A percentile compares a stretch with the other conserved stretches of the same genome.
Conservation (phyloP, 1,284 basidiomycete genomes). For the Golubevia pallescens region DNA sequence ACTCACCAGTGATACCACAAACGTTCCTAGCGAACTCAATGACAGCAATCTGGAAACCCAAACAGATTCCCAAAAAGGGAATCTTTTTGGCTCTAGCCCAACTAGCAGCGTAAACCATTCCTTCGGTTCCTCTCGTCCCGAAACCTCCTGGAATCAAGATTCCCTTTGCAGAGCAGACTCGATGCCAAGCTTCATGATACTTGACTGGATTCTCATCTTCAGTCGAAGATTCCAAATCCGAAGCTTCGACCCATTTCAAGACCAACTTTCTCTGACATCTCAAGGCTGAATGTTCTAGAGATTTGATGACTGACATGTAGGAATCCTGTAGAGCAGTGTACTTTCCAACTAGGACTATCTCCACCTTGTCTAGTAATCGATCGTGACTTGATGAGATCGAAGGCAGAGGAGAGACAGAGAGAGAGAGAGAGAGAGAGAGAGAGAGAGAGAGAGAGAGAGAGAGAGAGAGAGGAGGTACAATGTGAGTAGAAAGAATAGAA, state of each 20-base stretch:
- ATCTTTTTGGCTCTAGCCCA: constrained; percentile 94
- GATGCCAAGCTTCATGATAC: constrained; percentile 95
- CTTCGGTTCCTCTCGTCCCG: constrained; percentile 89
- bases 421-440: too few species aligned
- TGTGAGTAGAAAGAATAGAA: too few species aligned
- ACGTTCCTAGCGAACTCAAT: constrained; percentile 92
- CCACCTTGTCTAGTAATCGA: constrained; percentile 86
- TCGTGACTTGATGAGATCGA: too few species aligned
- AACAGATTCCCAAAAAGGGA: constrained; percentile 94
- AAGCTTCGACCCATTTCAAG: constrained; percentile 86
- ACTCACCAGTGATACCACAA: constrained; percentile 74
- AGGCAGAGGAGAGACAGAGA: too few species aligned
- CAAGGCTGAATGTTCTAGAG: constrained; percentile 95
- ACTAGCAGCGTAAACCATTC: constrained; percentile 95
- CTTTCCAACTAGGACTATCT: constrained; percentile 93
- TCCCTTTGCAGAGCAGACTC: constrained; percentile 78
- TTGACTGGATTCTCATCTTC: constrained; percentile 81
- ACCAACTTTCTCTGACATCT: constrained; percentile 77
- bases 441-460: background rate
- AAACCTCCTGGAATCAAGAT: constrained; percentile 81
- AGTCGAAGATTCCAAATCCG: constrained; percentile 81
- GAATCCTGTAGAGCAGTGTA: constrained; percentile 97
- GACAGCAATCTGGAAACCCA: constrained; percentile 97
- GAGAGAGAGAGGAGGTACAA: background rate
- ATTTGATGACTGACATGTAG: constrained; percentile 98